Evolutionary conservation across 805 yeast genomes (phyloP), one percentile per base, ranked within the genome.

Genomic region (Suhomyces canberraensis): DNA sequence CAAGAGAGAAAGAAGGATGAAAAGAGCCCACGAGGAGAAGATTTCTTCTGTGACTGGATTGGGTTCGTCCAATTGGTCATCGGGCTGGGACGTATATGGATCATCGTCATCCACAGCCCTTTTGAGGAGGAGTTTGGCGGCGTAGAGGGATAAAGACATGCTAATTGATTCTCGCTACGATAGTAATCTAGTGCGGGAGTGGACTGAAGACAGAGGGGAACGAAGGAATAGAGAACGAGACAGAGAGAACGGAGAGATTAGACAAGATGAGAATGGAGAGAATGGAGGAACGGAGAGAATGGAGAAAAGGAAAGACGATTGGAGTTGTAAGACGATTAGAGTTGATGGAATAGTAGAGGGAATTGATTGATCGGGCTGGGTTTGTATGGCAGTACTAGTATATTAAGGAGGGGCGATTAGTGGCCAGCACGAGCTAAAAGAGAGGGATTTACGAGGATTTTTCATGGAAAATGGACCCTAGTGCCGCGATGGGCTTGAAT

Each of bases 11-110:
- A 93, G 59, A 45, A 93, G 71, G 41, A 93, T 95, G 61, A 89
- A 90, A 20, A 93, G 66, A 0, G 98, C 98, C 99, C 98, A 93
- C 0, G 97, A 88, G 4, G 95, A 85, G 60, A 89, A 93, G 50
- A 93, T 88, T 60, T 93, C 99, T 51, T 91, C 96, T 3, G 91
- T 80, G 15, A 88, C 84, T 0, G 98, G 96, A 52, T 86, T 88
- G 5, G 81, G 72, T 20, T 71, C 76, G 11, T 73, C 82, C 24
- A 80, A 87, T 15, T 60, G 58, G 20, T 65, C 73, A 48, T 75
- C 85, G 0, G 80, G 78, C 13, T 73, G 55, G 1, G 69, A 46
- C 16, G 58, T 45, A 20, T 66, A 72, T 18, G 71, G 68, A 28
- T 68, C 73, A n/a, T 58, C 63, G 31, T 71, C 78, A 35, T 52